Percentiles rank a stretch among this genome's conserved stretches.
phyloP scores from a whole-genome alignment of 169 alveolate genomes.

The Eimeria necatrix region DNA sequence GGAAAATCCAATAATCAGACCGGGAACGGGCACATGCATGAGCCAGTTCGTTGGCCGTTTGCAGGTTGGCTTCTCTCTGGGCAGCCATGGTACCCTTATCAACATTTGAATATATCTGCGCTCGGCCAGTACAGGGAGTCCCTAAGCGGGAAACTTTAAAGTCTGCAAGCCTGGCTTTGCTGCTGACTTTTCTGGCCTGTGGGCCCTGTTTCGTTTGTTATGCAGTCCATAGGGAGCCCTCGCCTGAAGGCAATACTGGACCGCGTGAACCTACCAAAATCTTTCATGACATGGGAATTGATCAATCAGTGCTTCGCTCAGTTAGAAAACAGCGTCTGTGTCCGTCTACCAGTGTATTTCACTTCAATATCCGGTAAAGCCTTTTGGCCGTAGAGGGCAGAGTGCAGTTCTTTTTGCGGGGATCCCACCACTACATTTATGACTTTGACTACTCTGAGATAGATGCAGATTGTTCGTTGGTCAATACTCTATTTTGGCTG shows the following conservation, averaged over 20 bases:
- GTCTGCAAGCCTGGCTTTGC: no score
- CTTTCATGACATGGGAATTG: slow-evolving; percentile 57
- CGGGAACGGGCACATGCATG: slow-evolving; percentile 54
- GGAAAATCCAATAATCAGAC: slow-evolving; percentile 11
- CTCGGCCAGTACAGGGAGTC: no score
- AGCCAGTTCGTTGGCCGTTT: slow-evolving; percentile 69
- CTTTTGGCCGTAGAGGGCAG: neutral
- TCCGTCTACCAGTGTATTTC: slow-evolving; percentile 46
- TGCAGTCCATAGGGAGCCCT: slow-evolving; percentile 70
- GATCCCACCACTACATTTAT: neutral
- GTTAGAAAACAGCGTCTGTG: neutral
- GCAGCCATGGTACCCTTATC: neutral
- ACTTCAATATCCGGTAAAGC: slow-evolving; percentile 25
- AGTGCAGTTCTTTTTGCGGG: neutral
- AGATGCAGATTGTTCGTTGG: no score
- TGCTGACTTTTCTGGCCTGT: no score
- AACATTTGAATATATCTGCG: no score
- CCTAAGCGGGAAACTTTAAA: no score
- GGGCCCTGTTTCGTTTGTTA: neutral
- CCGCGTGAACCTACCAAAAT: slow-evolving; percentile 41
- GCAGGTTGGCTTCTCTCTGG: slow-evolving; percentile 16
- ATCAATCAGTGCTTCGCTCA: neutral
- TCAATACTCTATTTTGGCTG: neutral
- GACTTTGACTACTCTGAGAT: neutral
- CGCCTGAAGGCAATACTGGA: slow-evolving; percentile 63